These are phyloP conservation scores for Trichopus zeylanicus DNA, from an alignment of 116 monocot genomes.

Conservation along the genomic window DNA sequence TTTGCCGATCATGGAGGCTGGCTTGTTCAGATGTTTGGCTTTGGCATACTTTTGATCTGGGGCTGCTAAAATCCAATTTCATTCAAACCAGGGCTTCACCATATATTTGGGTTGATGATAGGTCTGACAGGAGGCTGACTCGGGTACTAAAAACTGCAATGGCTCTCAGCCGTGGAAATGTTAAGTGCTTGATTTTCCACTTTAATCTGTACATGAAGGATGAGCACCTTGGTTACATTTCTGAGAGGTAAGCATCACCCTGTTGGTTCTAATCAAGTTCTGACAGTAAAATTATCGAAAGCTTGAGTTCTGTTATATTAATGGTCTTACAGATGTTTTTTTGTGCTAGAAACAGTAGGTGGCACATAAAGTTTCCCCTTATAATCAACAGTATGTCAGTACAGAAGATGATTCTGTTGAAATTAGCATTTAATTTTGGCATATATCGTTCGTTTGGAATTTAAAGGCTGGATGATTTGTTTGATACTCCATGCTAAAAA, in stretches of 20 bases:
- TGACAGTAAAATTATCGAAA: not conserved
- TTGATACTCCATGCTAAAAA: no score
- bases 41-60: slow-evolving; percentile 71
- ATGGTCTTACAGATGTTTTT: no score
- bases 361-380: no score
- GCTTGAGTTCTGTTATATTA: no score
- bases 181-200: slow-evolving; percentile 68
- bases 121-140: slow-evolving; percentile 59
- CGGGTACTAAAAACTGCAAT: slow-evolving; percentile 55
- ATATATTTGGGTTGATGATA: slow-evolving; percentile 68
- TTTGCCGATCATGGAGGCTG: slow-evolving; percentile 73
- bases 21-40: slow-evolving; percentile 80
- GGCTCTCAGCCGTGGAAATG: slow-evolving; percentile 60
- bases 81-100: slow-evolving; percentile 82
- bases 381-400: no score
- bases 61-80: slow-evolving; percentile 70
- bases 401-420: no score
- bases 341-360: no score
- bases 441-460: no score
- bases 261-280: not conserved
- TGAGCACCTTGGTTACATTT: slow-evolving; percentile 64
- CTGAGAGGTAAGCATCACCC: slow-evolving; percentile 50
- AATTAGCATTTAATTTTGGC: no score
- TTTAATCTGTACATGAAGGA: slow-evolving; percentile 93
- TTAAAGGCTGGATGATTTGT: no score